phyloP scores from a whole-genome alignment of 495 filamentous ascomycete species.

The Aspergillus taichungensis region DNA sequence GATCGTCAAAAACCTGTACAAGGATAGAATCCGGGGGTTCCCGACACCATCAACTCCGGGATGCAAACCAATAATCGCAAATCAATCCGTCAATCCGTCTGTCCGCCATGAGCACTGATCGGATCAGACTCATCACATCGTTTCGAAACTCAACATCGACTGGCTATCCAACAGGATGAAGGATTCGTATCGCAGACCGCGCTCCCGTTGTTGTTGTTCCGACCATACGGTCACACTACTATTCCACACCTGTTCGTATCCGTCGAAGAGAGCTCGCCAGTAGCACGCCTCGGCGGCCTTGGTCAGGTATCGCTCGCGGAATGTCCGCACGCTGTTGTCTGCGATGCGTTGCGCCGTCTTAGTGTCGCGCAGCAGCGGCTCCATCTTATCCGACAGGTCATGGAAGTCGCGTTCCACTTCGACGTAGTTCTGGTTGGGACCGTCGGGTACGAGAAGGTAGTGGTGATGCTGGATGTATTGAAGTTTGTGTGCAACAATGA shows the following conservation, averaged over 20 bases:
- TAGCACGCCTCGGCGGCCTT: conserved; percentile 52
- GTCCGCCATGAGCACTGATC: no score
- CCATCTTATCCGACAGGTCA: conserved; percentile 45
- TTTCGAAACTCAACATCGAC: conserved; percentile 24
- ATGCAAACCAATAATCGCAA: background rate
- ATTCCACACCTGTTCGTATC: conserved; percentile 38
- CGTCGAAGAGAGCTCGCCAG: conserved; percentile 44
- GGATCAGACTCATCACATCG: background rate
- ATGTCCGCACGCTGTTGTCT: conserved; percentile 43
- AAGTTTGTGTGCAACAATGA: conserved; percentile 45
- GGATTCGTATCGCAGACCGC: conserved; percentile 33
- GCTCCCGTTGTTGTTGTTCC: conserved; percentile 9
- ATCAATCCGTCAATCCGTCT: no score
- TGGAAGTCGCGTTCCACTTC: conserved; percentile 50
- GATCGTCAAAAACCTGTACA: no score
- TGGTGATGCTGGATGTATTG: conserved; percentile 40
- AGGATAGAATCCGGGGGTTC: no score
- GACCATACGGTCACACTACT: conserved; percentile 19
- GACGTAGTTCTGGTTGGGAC: conserved; percentile 53
- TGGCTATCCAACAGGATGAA: conserved; percentile 28
- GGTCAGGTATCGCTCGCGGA: conserved; percentile 51
- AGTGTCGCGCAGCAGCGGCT: conserved; percentile 35
- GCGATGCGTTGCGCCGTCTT: conserved; percentile 44
- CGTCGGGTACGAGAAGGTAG: conserved; percentile 31
- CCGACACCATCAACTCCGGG: no score